Percentiles rank a stretch among this genome's conserved stretches.
These are phyloP conservation scores for Colletotrichum sp. DNA, from an alignment of 2,329 filamentous ascomycete species.

Conservation along the genomic window DNA sequence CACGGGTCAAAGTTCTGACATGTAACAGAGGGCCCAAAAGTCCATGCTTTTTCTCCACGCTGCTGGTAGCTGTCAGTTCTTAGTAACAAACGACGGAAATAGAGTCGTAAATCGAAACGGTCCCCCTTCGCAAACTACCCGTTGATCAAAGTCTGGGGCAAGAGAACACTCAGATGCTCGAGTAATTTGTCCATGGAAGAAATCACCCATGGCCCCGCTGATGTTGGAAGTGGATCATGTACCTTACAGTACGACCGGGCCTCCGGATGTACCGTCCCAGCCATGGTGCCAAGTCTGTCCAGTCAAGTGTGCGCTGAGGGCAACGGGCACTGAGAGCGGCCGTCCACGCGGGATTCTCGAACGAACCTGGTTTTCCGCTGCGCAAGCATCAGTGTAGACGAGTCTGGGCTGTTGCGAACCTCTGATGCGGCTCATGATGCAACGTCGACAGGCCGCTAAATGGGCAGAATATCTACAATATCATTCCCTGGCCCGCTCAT, in stretches of 20 bases:
- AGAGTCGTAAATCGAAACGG: neutral
- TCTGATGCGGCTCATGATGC: neutral
- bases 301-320: neutral
- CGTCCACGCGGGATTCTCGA: neutral
- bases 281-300: neutral
- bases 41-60: neutral
- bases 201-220: neutral
- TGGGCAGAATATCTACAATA: conserved; percentile 7
- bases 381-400: neutral
- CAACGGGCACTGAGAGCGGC: neutral
- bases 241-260: conserved; percentile 1
- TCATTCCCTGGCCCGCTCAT: neutral
- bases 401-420: neutral
- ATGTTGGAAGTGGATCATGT: neutral
- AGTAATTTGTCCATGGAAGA: neutral
- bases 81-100: neutral
- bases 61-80: neutral
- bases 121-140: neutral
- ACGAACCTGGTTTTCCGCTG: neutral
- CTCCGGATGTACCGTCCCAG: conserved; percentile 7
- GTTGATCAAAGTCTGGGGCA: neutral
- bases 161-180: neutral
- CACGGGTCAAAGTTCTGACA: conserved; percentile 6
- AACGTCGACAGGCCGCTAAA: neutral
- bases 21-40: conserved; percentile 1